Evolutionary conservation across 2,329 filamentous ascomycete species (phyloP).

Genomic region (Diplodia mutila): DNA sequence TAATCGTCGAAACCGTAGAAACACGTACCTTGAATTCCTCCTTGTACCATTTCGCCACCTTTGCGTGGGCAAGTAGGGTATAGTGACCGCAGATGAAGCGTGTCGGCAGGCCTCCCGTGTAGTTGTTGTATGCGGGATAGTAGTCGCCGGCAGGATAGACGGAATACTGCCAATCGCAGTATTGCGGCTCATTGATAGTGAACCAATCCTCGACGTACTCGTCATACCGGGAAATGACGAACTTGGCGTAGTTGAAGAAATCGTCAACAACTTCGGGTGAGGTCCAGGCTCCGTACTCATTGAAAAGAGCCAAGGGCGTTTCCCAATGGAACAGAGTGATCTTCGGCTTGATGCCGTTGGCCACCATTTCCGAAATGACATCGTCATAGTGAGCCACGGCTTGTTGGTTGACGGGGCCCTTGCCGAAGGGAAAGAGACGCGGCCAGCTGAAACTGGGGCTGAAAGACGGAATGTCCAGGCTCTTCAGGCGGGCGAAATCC

Average conservation of each 20-base stretch:
- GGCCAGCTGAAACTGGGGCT: constrained; percentile 46
- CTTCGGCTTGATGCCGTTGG: constrained; percentile 40
- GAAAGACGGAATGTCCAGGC: constrained; percentile 39
- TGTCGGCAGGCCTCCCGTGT: constrained; percentile 46
- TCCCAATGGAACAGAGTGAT: constrained; percentile 51
- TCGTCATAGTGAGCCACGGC: constrained; percentile 47
- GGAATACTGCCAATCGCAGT: constrained; percentile 55
- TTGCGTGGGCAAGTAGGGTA: constrained; percentile 49
- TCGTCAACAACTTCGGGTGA: constrained; percentile 46
- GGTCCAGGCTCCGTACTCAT: constrained; percentile 48
- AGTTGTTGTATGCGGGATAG: constrained; percentile 50
- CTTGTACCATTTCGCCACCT: constrained; percentile 51
- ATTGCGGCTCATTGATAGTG: constrained; percentile 49
- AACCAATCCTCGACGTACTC: constrained; percentile 47
- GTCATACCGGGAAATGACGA: constrained; percentile 47
- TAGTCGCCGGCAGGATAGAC: constrained; percentile 50
- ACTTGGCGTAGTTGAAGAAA: constrained; percentile 50
- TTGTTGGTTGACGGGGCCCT: constrained; percentile 42
- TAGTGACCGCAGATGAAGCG: constrained; percentile 52
- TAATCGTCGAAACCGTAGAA: not conserved
- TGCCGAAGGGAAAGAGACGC: constrained; percentile 45
- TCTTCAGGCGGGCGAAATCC: constrained; percentile 45
- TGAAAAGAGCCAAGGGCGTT: constrained; percentile 47
- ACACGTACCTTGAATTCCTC: constrained; percentile 48
- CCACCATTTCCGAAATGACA: constrained; percentile 42